phyloP scores from a whole-genome alignment of 192 early-diverging fungal species.

The Rhizoclosmatium globosum region DNA sequence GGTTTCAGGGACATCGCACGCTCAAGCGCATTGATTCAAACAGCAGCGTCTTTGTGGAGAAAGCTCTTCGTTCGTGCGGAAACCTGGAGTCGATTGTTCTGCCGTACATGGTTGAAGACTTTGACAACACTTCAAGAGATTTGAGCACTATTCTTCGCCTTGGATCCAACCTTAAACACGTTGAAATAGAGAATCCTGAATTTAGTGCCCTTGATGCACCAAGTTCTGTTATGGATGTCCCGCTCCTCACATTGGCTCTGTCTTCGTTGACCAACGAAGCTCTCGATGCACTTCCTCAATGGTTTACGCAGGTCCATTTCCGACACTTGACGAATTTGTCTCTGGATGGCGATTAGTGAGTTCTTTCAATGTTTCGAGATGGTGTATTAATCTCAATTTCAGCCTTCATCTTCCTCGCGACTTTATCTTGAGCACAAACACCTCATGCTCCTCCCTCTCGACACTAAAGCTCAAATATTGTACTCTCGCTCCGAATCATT shows the following conservation, averaged over 20 bases:
- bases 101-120: neutral
- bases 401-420: constrained; percentile 5
- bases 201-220: neutral
- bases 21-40: neutral
- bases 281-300: neutral
- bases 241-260: neutral
- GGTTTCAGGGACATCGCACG: neutral
- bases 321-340: neutral
- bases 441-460: neutral
- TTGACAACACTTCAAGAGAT: neutral
- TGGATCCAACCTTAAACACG: neutral
- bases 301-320: neutral
- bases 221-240: neutral
- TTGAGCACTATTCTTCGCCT: neutral
- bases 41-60: neutral
- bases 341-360: constrained; percentile 18
- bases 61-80: neutral
- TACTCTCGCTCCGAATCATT: neutral
- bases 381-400: neutral
- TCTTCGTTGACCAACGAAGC: constrained; percentile 1
- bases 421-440: neutral
- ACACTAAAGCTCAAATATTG: neutral
- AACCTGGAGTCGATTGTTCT: neutral
- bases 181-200: constrained; percentile 1
- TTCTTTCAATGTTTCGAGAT: neutral